Base-by-base conservation (phyloP, 352 stramenopile genomes). In the Blastocystis sp. region DNA sequence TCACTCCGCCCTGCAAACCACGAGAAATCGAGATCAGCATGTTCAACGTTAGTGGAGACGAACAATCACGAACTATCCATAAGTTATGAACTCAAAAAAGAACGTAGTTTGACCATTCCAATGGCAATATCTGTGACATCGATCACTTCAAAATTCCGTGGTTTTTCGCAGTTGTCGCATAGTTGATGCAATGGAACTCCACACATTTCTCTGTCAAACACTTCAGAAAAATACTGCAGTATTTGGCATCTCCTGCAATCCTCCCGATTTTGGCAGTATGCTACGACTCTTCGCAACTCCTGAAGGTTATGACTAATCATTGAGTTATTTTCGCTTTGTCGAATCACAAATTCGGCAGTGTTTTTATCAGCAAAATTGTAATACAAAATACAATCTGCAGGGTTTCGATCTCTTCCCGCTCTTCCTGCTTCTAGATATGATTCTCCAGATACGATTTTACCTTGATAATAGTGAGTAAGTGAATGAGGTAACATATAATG, bases 401-500 rank as follows among this genome's bases (percentile, higher is more conserved):
- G 73, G 76, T 96, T 94, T 0, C 95, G 95, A 89, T 98, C 96
- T 55, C 96, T 92, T 43, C 96, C 96, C 53, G 95, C 95, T 68
- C 95, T 92, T 2, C 96, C 96, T 43, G 95, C 92, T 62, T 98
- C 95, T 59, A 59, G 11, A 13, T n/a, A 59, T 59, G 11, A 59
- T n/a, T 59, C 50, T n/a, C 11, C 50, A 13, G 11, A 96, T n/a
- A 59, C 20, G 11, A 13, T n/a, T 59, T 2, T 59, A 59, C 50
- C 50, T 92, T 98, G 95, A 26, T 98, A 93, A 85, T 98, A 98
- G 24, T 95, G 93, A 90, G 98, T 95, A 6, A 93, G 92, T 47
- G 95, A 98, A 54, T 94, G 94, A 4, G 97, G 96, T 87, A 98
- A 93, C 87, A 97, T 95, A 56, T 96, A 94, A 92, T 99, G 96